Conservation (phyloP, 2,329 filamentous ascomycete species). For the Alternaria tenuissima region DNA sequence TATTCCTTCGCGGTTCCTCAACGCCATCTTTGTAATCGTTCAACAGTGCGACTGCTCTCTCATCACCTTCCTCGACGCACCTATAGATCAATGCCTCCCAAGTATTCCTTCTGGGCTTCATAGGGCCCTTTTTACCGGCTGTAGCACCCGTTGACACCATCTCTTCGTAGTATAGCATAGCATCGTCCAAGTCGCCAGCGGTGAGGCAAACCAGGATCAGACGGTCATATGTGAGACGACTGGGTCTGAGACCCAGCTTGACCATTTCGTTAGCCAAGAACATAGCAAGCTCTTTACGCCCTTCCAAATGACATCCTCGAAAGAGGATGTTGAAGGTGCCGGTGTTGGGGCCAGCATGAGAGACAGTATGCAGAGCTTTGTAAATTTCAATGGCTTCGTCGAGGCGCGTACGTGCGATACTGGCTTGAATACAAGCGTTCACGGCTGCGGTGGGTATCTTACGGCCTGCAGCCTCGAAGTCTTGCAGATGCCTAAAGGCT, state of each 20-base stretch:
- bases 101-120: constrained; percentile 27
- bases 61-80: constrained; percentile 22
- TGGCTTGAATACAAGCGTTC: constrained; percentile 63
- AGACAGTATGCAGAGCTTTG: constrained; percentile 65
- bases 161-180: constrained; percentile 60
- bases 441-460: constrained; percentile 61
- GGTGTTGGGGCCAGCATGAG: constrained; percentile 54
- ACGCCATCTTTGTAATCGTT: constrained; percentile 26
- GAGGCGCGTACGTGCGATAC: constrained; percentile 55
- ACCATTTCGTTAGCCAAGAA: constrained; percentile 71
- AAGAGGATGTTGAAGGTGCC: constrained; percentile 70
- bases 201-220: constrained; percentile 65
- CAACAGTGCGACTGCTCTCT: constrained; percentile 28
- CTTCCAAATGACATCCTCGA: constrained; percentile 54
- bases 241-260: constrained; percentile 62
- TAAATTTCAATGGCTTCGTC: constrained; percentile 66
- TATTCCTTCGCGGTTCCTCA: constrained; percentile 17
- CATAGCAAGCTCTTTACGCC: constrained; percentile 64
- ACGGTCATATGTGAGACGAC: constrained; percentile 68
- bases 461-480: constrained; percentile 60
- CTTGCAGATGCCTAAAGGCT: constrained; percentile 65
- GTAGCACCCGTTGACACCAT: constrained; percentile 48
- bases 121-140: constrained; percentile 8
- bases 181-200: constrained; percentile 53
- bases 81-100: constrained; percentile 27